Conservation (phyloP, 202 grass and related monocot genomes). For the Carex arenaria region DNA sequence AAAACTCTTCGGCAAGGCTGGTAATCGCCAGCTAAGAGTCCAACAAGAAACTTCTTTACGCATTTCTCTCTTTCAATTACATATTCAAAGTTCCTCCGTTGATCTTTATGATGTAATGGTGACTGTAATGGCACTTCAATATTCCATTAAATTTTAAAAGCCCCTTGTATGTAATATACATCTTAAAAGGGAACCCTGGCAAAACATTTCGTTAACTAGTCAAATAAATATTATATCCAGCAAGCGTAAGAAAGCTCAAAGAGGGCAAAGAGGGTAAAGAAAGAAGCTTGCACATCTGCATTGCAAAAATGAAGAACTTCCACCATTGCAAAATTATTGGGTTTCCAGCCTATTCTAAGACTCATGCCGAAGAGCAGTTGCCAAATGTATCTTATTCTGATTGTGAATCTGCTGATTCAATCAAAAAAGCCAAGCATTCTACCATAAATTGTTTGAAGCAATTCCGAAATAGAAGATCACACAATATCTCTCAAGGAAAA, state of each 20-base stretch:
- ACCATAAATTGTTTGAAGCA: background rate
- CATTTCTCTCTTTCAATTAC: background rate
- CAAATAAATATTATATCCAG: background rate
- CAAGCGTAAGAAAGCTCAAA: background rate
- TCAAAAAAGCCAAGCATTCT: slow-evolving; percentile 30
- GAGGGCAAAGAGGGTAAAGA: background rate
- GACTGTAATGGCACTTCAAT: background rate
- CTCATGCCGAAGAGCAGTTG: slow-evolving; percentile 47
- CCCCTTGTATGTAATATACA: background rate
- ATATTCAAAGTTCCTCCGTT: background rate
- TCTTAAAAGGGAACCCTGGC: background rate
- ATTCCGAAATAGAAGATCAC: background rate
- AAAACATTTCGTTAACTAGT: background rate
- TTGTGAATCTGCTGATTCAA: slow-evolving; percentile 32
- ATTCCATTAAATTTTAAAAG: background rate
- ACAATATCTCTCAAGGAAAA: background rate
- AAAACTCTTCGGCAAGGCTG: background rate
- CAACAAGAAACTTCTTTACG: background rate
- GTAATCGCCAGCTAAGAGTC: background rate
- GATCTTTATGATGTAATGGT: background rate
- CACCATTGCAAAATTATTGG: slow-evolving; percentile 41
- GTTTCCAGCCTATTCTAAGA: slow-evolving; percentile 35
- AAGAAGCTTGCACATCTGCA: background rate
- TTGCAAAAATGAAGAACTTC: slow-evolving; percentile 45
- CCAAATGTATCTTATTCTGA: slow-evolving; percentile 14